Evolutionary conservation across 2,329 filamentous ascomycete genomes (phyloP), one percentile per base, ranked within the genome.

Genomic region (Microsporum ferrugineum): DNA sequence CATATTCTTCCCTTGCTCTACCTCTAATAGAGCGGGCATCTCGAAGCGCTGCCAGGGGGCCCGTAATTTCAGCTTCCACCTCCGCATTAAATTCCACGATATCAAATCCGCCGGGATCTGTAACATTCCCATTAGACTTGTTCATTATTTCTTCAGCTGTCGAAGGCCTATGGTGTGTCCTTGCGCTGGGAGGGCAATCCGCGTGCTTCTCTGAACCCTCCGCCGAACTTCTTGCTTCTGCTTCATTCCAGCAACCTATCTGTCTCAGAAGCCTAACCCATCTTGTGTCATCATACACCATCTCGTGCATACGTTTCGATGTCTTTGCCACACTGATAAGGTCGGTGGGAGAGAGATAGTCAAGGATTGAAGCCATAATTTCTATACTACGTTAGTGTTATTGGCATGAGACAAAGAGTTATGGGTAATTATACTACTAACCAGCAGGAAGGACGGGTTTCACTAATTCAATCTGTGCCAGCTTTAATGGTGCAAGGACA

Each of bases 211-310:
- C 51, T 10, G 51, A 55, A n/a, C 51, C 51, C 64, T 96, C 92
- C 59, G 90, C 89, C 59, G 88, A 79, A 66, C 83, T 85, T 63
- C 91, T 82, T 3, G 94, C 94, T 71, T 96, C 92, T 2, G 78
- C 74, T 71, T 99, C 94, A 70, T 95, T 87, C 94, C 94, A 99
- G 66, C 88, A 88, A 1, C 87, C 89, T 85, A 99, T 96, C 62
- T 82, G 85, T 71, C 88, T 88, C 60, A 99, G 76, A 65, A 89
- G 83, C 65, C 89, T 85, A 43, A 97, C 88, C 94, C 94, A 99
- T 77, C 92, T 83, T 57, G 91, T 89, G 73, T 99, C 94, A 73
- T 99, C 94, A 75, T 97, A 99, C 2, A 96, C 91, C 91, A 99
- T 99, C 76, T 99, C 94, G 71, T 88, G 87, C 81, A 97, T 84